These are phyloP conservation scores for Ajuga chamaepitys DNA, from an alignment of 257 asterid species.

Conservation along the genomic window DNA sequence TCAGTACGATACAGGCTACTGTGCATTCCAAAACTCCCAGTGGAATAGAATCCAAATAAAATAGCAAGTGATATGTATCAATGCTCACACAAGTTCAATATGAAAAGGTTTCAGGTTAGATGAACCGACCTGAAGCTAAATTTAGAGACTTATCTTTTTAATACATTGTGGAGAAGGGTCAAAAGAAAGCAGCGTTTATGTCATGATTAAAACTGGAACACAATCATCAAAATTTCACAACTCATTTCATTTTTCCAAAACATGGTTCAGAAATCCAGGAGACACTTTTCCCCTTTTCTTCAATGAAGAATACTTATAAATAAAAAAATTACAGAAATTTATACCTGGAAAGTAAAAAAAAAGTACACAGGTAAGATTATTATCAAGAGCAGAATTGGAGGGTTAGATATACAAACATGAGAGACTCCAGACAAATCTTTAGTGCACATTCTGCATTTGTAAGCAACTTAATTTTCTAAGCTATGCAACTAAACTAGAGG, in stretches of 20 bases:
- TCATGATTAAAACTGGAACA: not conserved
- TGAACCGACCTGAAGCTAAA: not conserved
- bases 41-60: not conserved
- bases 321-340: no score
- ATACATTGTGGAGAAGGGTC: not conserved
- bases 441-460: conserved; percentile 22
- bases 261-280: no score
- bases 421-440: conserved; percentile 9
- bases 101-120: no score
- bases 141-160: not conserved
- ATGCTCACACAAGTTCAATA: not conserved
- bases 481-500: conserved; percentile 22
- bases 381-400: not conserved
- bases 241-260: not conserved
- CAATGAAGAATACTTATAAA: not conserved
- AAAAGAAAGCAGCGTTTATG: not conserved
- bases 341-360: not conserved
- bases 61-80: not conserved
- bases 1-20: not conserved
- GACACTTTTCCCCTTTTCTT: no score
- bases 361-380: not conserved
- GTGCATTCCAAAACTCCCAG: not conserved
- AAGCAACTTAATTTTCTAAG: conserved; percentile 12
- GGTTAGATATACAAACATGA: not conserved
- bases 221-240: not conserved